These are phyloP conservation scores for Ceratocystis destructans DNA, from an alignment of 2,329 filamentous ascomycete genomes.

Conservation along the genomic window DNA sequence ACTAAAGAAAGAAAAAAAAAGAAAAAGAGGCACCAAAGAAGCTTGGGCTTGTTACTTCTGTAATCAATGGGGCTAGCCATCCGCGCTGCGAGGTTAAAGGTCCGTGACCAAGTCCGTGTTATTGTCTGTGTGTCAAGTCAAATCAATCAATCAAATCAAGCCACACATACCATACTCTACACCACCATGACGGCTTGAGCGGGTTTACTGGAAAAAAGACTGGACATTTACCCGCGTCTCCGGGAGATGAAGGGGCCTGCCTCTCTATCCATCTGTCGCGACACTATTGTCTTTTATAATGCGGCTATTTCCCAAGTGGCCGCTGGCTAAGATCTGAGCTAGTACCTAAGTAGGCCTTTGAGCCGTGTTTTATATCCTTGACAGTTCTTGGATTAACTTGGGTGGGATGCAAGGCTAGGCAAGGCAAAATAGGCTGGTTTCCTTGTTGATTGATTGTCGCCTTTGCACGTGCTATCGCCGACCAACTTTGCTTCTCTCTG, in stretches of 20 bases:
- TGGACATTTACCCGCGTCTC: not conserved
- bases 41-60: not conserved
- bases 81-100: not conserved
- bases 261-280: not conserved
- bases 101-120: conserved; percentile 7
- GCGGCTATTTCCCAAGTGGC: conserved; percentile 3
- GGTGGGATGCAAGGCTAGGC: not conserved
- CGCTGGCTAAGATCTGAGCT: conserved; percentile 4
- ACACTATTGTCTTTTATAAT: conserved; percentile 7
- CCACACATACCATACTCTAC: not conserved
- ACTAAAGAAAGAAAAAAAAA: too few relatives aligned
- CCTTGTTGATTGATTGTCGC: not conserved
- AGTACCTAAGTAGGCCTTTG: not conserved
- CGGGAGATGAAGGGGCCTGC: not conserved
- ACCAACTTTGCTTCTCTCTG: not conserved
- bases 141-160: not conserved
- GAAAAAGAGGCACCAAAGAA: not conserved
- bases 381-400: not conserved
- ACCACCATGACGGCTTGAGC: too few relatives aligned
- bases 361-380: not conserved
- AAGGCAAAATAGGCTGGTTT: not conserved
- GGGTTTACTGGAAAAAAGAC: not conserved
- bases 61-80: not conserved
- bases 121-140: conserved; percentile 10
- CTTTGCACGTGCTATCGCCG: not conserved